Base-by-base conservation (phyloP, 768 basidiomycete species). In the Suillus clintonianus region DNA sequence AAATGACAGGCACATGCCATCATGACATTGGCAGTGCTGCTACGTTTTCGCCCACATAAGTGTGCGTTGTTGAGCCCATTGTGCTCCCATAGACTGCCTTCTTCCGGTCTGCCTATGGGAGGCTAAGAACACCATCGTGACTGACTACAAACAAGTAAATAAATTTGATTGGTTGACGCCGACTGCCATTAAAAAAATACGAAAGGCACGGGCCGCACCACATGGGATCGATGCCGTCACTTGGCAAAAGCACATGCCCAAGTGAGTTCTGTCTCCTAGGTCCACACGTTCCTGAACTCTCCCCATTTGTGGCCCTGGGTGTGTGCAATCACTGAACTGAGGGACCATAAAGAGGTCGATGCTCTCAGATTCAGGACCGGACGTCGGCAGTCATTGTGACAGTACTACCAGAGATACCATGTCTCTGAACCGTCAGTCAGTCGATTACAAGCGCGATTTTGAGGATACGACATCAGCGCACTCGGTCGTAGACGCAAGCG, bases 391-490 rank as follows among this genome's bases (percentile, higher is more conserved):
- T 58, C 19, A 8, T 4, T 27, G 27, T 4, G 27, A 27, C 22
- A 43, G 32, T 15, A 34, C 51, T 17, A 7, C 48, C 7, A 22
- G 19, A 39, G 36, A n/a, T 9, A 13, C 14, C 61, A 69, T 68
- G 65, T 60, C 70, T 45, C 66, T 37, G 9, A 10, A 37, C 11
- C 51, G 59, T 14, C 64, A 55, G 61, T 65, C 72, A 45, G 64
- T 71, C 64, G 71, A 74, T 50, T 62, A 14, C 62, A 76, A 76
- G 56, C 76, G 34, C 30, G 67, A 66, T 22, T 61, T 45, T 43
- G 69, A 74, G 41, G 70, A 71, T 3, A 22, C 22, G 19, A 34
- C 30, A 11, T 27, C 62, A 22, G 30, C 48, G 32, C 50, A 51
- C 34, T 42, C 43, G 8, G 45, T 32, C 41, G 27, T 13, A 55